Percentiles rank a stretch among this genome's conserved stretches.
Conservation (phyloP, 257 asterid species). For the Plantago elongata region DNA sequence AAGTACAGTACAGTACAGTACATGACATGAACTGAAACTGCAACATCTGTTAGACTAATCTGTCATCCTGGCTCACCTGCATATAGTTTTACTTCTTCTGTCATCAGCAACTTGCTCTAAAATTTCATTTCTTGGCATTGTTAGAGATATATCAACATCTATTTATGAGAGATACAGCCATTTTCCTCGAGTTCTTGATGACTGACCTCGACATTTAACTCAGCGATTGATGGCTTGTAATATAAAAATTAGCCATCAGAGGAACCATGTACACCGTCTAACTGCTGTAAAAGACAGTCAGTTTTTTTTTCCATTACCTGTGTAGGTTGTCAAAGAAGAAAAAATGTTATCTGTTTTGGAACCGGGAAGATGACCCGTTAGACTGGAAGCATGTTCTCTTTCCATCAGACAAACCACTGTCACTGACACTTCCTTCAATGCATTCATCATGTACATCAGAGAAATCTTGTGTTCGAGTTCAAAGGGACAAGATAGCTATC, state of each 20-base stretch:
- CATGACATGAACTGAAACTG: background rate
- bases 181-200: background rate
- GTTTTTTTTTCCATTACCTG: constrained; percentile 6
- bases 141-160: background rate
- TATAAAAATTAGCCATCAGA: background rate
- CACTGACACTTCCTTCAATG: constrained; percentile 68
- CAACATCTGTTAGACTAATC: background rate
- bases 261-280: constrained; percentile 8
- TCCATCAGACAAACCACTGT: constrained; percentile 54
- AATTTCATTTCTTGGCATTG: background rate
- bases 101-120: background rate
- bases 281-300: constrained; percentile 23
- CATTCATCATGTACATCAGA: constrained; percentile 60
- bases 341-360: constrained; percentile 36
- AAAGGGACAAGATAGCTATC: constrained; percentile 82
- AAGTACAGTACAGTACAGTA: background rate
- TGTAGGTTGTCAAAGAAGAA: background rate
- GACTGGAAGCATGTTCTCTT: constrained; percentile 40
- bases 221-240: background rate
- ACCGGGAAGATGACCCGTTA: constrained; percentile 41
- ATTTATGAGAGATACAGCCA: background rate
- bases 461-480: constrained; percentile 61
- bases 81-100: constrained; percentile 2
- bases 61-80: background rate
- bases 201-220: too few relatives aligned